Conservation (phyloP, 768 basidiomycete genomes). For the Podaxis carcinomalis region DNA sequence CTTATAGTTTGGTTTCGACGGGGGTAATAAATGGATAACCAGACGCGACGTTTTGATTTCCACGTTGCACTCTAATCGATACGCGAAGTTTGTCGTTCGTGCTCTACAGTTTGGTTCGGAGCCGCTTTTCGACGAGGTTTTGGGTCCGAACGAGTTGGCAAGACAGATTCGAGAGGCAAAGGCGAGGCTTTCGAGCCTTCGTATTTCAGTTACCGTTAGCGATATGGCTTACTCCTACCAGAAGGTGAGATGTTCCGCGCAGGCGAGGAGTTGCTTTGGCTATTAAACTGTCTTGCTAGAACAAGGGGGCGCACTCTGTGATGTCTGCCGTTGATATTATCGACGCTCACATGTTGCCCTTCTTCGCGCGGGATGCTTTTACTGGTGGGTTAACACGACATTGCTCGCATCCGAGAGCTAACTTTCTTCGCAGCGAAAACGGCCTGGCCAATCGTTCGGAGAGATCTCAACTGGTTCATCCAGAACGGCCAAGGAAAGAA, state of each 20-base stretch:
- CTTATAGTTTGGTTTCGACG: constrained; percentile 45
- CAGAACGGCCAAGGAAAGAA: constrained; percentile 64
- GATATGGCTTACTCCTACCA: constrained; percentile 61
- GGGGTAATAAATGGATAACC: constrained; percentile 43
- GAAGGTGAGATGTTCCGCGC: constrained; percentile 21
- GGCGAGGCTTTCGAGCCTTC: constrained; percentile 40
- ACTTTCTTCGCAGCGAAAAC: constrained; percentile 34
- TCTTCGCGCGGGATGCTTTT: constrained; percentile 55
- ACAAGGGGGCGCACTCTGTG: constrained; percentile 48
- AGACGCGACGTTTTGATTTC: constrained; percentile 50
- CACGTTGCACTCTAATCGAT: constrained; percentile 53
- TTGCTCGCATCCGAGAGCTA: neutral
- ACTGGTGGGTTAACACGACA: constrained; percentile 34
- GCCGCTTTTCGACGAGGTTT: constrained; percentile 56
- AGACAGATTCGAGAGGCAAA: constrained; percentile 47
- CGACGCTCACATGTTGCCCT: constrained; percentile 69
- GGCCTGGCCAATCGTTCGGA: constrained; percentile 59
- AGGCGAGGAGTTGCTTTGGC: neutral
- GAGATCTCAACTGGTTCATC: constrained; percentile 66
- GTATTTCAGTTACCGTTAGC: constrained; percentile 68
- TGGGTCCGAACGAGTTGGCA: constrained; percentile 45
- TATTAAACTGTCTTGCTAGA: constrained; percentile 16
- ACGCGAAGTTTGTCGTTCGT: constrained; percentile 61
- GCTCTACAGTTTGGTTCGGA: constrained; percentile 71
- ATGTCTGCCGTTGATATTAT: constrained; percentile 59